These are phyloP conservation scores for Aplosporella prunicola DNA, from an alignment of 2,329 filamentous ascomycete genomes.

Conservation along the genomic window DNA sequence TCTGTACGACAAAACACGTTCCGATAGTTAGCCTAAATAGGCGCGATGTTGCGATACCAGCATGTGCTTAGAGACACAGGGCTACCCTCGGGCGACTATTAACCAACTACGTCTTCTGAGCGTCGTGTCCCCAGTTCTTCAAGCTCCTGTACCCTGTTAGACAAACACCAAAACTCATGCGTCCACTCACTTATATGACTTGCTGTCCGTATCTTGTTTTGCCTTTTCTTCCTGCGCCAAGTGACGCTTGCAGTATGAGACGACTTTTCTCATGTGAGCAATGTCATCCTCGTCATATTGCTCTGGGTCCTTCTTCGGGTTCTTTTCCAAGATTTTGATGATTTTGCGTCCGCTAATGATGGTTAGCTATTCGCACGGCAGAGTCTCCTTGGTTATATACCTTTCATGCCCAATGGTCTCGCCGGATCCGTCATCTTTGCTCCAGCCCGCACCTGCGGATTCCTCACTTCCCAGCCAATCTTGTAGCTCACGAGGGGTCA, in stretches of 20 bases:
- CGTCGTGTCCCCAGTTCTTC: constrained; percentile 29
- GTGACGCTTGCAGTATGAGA: constrained; percentile 57
- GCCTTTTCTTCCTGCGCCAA: constrained; percentile 53
- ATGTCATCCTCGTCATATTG: constrained; percentile 50
- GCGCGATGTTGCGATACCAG: too few relatives aligned
- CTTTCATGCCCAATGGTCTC: constrained; percentile 56
- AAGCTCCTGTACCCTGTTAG: constrained; percentile 13
- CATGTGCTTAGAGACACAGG: too few relatives aligned
- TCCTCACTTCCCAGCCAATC: constrained; percentile 52
- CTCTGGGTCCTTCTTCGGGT: constrained; percentile 47
- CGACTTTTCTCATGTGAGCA: constrained; percentile 53
- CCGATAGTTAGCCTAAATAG: too few relatives aligned
- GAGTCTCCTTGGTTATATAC: constrained; percentile 18
- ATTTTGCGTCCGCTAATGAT: constrained; percentile 50
- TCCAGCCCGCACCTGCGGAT: constrained; percentile 51
- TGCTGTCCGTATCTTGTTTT: constrained; percentile 47
- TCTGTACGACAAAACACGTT: too few relatives aligned
- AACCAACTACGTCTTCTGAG: constrained; percentile 23
- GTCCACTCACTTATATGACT: constrained; percentile 50
- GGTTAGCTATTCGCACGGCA: not conserved
- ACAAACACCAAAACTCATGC: constrained; percentile 18
- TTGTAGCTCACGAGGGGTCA: constrained; percentile 51
- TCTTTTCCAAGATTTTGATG: constrained; percentile 52
- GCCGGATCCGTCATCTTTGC: constrained; percentile 42
- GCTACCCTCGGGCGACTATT: too few relatives aligned